Evolutionary conservation across 345 rosid genomes (phyloP).

Genomic region (Carallia pectinifolia): DNA sequence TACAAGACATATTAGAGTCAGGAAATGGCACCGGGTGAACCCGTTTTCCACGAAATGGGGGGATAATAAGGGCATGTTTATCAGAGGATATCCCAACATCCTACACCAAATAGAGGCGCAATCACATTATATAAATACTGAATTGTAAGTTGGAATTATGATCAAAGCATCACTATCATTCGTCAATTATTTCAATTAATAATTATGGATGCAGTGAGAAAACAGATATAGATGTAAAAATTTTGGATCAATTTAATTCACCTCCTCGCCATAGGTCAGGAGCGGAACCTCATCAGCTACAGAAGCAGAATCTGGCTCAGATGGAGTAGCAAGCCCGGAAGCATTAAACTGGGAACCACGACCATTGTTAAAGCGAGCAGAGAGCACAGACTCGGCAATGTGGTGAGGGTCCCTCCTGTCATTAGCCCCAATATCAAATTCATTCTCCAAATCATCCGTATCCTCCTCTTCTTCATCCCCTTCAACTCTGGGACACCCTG

Average conservation of each 20-base stretch:
- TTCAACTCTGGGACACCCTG: constrained; percentile 64
- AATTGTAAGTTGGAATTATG: not conserved
- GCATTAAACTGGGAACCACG: constrained; percentile 31
- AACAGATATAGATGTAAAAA: not conserved
- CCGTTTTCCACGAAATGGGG: constrained; percentile 57
- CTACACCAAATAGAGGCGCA: constrained; percentile 29
- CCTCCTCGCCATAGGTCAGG: constrained; percentile 73
- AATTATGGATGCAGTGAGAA: not conserved
- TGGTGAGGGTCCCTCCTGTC: constrained; percentile 41
- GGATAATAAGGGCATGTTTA: constrained; percentile 72
- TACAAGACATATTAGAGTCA: constrained; percentile 59
- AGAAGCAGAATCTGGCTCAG: constrained; percentile 57
- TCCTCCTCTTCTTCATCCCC: constrained; percentile 79
- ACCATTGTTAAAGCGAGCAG: constrained; percentile 50
- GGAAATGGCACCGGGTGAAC: constrained; percentile 49
- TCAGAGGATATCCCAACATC: constrained; percentile 70
- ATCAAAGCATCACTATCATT: not conserved
- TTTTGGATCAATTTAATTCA: constrained; percentile 16
- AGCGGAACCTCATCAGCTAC: constrained; percentile 57
- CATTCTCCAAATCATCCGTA: constrained; percentile 59
- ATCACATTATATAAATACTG: not conserved
- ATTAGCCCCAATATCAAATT: constrained; percentile 40
- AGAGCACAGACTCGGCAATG: constrained; percentile 45
- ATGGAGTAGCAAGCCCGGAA: constrained; percentile 36
- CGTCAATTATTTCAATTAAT: not conserved